phyloP scores from a whole-genome alignment of 306 rosid species.

The Castanospermum australe region DNA sequence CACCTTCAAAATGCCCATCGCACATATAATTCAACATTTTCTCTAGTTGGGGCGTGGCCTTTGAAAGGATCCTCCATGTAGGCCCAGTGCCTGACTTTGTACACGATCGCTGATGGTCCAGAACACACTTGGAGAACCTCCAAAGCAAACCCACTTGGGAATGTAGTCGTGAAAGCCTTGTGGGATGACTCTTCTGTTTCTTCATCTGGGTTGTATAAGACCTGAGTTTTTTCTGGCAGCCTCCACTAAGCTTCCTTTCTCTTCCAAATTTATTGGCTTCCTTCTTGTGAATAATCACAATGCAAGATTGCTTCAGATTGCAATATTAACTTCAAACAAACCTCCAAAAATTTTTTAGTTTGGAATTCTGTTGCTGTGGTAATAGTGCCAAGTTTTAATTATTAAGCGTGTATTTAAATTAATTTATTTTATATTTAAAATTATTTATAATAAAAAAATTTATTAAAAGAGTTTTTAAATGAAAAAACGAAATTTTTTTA shows the following conservation, averaged over 20 bases:
- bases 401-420: no score
- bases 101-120: constrained; percentile 46
- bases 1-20: constrained; percentile 52
- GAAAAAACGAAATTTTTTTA: no score
- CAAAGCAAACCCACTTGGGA: constrained; percentile 54
- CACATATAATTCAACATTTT: constrained; percentile 45
- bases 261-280: constrained; percentile 28
- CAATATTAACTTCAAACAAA: not conserved
- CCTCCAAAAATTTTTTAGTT: not conserved
- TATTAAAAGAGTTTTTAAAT: no score
- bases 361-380: no score
- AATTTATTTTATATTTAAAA: no score
- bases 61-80: constrained; percentile 80
- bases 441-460: no score
- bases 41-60: constrained; percentile 57
- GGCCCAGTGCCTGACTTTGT: constrained; percentile 78
- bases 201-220: constrained; percentile 30
- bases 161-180: constrained; percentile 35
- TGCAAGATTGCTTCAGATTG: not conserved
- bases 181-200: constrained; percentile 44
- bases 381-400: no score
- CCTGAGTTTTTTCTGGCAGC: constrained; percentile 42
- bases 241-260: constrained; percentile 45
- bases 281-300: constrained; percentile 22
- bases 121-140: constrained; percentile 40